A percentile compares a stretch with the other conserved stretches of the same genome.
Conservation (phyloP, 2,329 filamentous ascomycete genomes). For the Penicillium sp. region DNA sequence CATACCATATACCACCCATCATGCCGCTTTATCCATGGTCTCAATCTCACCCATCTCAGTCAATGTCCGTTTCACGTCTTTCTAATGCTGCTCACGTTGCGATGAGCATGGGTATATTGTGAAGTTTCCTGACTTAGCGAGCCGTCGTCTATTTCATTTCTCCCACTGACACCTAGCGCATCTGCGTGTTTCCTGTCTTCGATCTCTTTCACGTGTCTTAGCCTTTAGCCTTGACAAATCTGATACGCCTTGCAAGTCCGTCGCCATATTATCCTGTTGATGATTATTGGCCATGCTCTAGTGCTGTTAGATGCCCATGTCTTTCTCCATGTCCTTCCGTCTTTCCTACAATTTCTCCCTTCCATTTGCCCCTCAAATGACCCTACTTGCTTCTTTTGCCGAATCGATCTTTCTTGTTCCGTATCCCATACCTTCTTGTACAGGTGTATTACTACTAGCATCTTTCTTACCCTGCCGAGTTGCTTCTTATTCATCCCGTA, state of each 20-base stretch:
- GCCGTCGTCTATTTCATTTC: slow-evolving; percentile 11
- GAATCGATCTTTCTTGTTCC: not conserved
- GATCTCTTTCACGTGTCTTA: not conserved
- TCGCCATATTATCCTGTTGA: slow-evolving; percentile 15
- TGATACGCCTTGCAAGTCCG: slow-evolving; percentile 11
- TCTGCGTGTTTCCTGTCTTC: not conserved
- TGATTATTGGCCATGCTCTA: slow-evolving; percentile 9
- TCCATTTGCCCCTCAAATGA: not conserved
- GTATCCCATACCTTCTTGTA: not conserved
- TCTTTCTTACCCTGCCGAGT: not conserved
- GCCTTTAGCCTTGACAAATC: slow-evolving; percentile 6
- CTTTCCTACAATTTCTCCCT: too few relatives aligned
- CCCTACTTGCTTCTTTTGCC: slow-evolving; percentile 1
- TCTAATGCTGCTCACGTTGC: slow-evolving; percentile 19
- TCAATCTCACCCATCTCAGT: not conserved
- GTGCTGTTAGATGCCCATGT: slow-evolving; percentile 7
- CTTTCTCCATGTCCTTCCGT: too few relatives aligned
- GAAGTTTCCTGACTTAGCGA: slow-evolving; percentile 19
- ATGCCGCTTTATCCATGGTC: not conserved
- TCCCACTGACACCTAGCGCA: not conserved
- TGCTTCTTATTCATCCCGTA: not conserved
- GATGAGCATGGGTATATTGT: slow-evolving; percentile 14
- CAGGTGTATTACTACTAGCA: not conserved
- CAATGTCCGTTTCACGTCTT: not conserved
- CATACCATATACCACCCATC: slow-evolving; percentile 24